Percentiles rank a stretch among this genome's conserved stretches.
These are phyloP conservation scores for Septoria petroselini DNA, from an alignment of 2,329 filamentous ascomycete species.

Conservation along the genomic window DNA sequence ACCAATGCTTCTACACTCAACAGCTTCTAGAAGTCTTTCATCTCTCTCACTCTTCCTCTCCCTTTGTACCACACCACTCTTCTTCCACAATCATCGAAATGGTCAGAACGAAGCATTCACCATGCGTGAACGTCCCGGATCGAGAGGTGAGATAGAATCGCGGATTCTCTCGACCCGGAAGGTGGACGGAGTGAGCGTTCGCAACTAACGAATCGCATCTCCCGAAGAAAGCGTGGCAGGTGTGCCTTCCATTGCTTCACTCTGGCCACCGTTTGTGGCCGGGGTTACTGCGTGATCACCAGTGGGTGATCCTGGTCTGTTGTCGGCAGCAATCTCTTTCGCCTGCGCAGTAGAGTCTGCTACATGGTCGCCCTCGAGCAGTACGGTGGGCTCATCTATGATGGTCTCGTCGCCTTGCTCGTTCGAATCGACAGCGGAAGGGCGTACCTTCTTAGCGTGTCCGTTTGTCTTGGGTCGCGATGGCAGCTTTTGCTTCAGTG, in stretches of 20 bases:
- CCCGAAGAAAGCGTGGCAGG: constrained; percentile 7
- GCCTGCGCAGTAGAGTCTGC: constrained; percentile 6
- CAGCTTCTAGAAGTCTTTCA: neutral
- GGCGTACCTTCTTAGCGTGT: constrained; percentile 14
- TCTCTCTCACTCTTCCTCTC: neutral
- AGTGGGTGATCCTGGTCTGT: constrained; percentile 4
- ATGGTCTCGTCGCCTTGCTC: constrained; percentile 8
- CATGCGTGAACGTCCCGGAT: constrained; percentile 8
- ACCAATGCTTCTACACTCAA: neutral
- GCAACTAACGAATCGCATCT: constrained; percentile 15
- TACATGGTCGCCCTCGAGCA: constrained; percentile 9
- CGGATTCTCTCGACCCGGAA: constrained; percentile 3
- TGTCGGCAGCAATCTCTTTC: constrained; percentile 1
- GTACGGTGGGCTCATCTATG: constrained; percentile 16
- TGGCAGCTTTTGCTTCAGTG: constrained; percentile 23
- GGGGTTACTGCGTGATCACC: constrained; percentile 2
- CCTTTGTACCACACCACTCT: neutral
- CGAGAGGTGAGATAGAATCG: constrained; percentile 8
- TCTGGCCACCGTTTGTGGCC: constrained; percentile 10
- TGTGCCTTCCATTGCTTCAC: constrained; percentile 10
- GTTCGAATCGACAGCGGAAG: constrained; percentile 6
- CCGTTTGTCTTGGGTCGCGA: constrained; percentile 22
- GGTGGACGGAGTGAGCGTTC: constrained; percentile 3
- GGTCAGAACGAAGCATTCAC: neutral
- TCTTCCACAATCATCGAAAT: constrained; percentile 1